Evolutionary conservation across 1,284 basidiomycete species (phyloP).

Genomic region (Ustilago loliicola): DNA sequence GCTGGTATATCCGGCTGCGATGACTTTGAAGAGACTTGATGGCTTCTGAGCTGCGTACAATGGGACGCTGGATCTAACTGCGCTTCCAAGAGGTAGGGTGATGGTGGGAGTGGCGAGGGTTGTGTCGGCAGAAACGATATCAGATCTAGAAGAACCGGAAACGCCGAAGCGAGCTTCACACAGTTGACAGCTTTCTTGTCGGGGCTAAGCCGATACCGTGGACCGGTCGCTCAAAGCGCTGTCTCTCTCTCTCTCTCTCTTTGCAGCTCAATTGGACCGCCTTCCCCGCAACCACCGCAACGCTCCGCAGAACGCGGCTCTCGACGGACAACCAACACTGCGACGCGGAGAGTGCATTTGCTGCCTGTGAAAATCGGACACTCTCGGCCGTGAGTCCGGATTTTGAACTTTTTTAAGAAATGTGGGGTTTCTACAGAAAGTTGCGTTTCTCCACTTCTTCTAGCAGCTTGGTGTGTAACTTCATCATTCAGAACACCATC

Average conservation of each 20-base stretch:
- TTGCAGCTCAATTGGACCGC: conserved; percentile 21
- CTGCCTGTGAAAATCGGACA: neutral
- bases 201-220: conserved; percentile 19
- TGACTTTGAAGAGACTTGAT: no score
- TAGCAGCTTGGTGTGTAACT: neutral
- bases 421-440: neutral
- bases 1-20: neutral
- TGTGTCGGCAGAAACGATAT: neutral
- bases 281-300: conserved; percentile 35
- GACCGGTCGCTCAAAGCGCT: conserved; percentile 12
- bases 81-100: neutral
- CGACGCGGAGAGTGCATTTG: conserved; percentile 3
- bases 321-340: conserved; percentile 1
- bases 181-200: neutral
- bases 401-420: conserved; percentile 15
- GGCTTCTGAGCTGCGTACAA: no score
- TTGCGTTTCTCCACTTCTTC: conserved; percentile 3
- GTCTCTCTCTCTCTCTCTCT: neutral
- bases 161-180: conserved; percentile 27
- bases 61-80: neutral
- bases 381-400: conserved; percentile 33
- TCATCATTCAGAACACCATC: neutral
- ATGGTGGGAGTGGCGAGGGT: neutral
- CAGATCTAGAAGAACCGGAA: conserved; percentile 18
- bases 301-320: neutral